phyloP scores from a whole-genome alignment of 352 stramenopile species.

The Albugo candida region DNA sequence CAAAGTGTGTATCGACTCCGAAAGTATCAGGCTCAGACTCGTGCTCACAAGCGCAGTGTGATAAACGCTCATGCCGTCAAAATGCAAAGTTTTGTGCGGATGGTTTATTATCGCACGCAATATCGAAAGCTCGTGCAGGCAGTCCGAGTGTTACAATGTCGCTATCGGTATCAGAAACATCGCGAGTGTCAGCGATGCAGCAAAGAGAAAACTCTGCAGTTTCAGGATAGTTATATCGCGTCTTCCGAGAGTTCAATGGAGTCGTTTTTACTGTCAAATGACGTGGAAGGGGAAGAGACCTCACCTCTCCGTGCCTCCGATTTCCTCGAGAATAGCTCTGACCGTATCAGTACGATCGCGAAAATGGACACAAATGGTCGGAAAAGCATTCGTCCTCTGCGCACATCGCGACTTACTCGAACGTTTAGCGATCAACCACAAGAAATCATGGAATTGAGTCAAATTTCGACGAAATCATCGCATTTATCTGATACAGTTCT shows the following conservation, averaged over 20 bases:
- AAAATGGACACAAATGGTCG: no score
- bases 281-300: slow-evolving; percentile 40
- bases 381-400: no score
- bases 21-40: slow-evolving; percentile 14
- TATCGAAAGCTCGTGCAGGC: slow-evolving; percentile 27
- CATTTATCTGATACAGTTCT: no score
- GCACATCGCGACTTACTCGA: no score
- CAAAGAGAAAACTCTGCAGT: slow-evolving; percentile 14
- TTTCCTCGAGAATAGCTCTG: no score
- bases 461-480: no score
- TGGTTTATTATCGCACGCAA: slow-evolving; percentile 26
- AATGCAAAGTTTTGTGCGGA: slow-evolving; percentile 37
- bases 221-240: slow-evolving; percentile 43
- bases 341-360: no score
- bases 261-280: slow-evolving; percentile 42
- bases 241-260: slow-evolving; percentile 47
- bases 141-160: slow-evolving; percentile 46
- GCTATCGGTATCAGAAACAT: slow-evolving; percentile 31
- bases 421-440: no score
- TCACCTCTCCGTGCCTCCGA: slow-evolving; percentile 13
- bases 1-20: slow-evolving; percentile 46
- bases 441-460: no score
- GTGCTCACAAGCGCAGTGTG: slow-evolving; percentile 15
- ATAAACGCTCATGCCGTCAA: slow-evolving; percentile 20
- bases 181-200: slow-evolving; percentile 1